A percentile compares a stretch with the other conserved stretches of the same genome.
Conservation (phyloP, 2,329 filamentous ascomycete genomes). For the Fusarium pseudocircinatum region DNA sequence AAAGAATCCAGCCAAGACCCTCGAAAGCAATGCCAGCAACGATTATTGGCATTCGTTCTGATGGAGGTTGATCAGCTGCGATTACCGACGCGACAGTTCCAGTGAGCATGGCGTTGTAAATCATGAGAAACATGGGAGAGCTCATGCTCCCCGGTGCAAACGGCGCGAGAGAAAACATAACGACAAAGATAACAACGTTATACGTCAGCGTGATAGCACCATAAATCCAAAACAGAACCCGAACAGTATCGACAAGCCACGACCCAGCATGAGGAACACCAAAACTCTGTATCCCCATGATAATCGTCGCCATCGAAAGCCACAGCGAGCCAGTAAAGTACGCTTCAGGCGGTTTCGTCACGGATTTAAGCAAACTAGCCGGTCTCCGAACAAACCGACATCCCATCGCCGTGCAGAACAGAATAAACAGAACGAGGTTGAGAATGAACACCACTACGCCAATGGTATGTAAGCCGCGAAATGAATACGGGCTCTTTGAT, state of each 20-base stretch:
- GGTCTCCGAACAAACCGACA: not conserved
- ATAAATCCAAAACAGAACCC: not conserved
- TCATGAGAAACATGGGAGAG: constrained; percentile 13
- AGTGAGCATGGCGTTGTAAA: not conserved
- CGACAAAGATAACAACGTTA: not conserved
- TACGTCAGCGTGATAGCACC: not conserved
- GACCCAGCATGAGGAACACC: not conserved
- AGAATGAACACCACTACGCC: not conserved
- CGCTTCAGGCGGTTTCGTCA: not conserved
- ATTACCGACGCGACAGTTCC: not conserved
- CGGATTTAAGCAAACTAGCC: not conserved
- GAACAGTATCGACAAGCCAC: not conserved
- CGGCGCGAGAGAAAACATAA: not conserved
- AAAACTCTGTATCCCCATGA: constrained; percentile 10
- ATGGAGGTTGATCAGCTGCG: not conserved
- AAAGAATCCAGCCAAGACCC: not conserved
- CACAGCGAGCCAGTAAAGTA: not conserved
- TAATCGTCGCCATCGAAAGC: constrained; percentile 1
- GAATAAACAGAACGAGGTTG: not conserved
- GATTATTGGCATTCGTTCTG: not conserved
- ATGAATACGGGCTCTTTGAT: not conserved
- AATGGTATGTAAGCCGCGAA: not conserved
- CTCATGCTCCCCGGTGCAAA: not conserved
- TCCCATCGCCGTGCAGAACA: not conserved
- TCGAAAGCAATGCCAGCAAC: not conserved